Evolutionary conservation across 73 alveolate species (phyloP).

Genomic region (Tetrahymena thermophila): DNA sequence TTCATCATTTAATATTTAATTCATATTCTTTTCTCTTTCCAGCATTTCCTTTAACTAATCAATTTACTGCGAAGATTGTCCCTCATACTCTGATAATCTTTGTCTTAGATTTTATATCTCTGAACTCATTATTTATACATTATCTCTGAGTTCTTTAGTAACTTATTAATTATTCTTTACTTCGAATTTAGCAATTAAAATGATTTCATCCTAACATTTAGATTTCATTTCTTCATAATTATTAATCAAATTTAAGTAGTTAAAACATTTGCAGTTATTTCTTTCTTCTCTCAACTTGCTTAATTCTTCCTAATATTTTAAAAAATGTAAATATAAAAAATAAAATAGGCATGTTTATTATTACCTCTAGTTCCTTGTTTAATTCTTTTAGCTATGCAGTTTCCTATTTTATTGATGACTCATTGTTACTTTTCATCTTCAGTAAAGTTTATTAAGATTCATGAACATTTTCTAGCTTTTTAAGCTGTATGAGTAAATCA

Average conservation of each 20-base stretch:
- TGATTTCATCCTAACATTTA: neutral
- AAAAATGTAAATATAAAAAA: neutral
- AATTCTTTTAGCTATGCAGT: neutral
- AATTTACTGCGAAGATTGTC: neutral
- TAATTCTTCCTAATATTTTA: neutral
- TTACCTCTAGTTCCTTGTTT: neutral
- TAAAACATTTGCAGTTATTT: neutral
- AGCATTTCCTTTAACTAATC: neutral
- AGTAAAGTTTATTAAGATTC: neutral
- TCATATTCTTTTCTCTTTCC: neutral
- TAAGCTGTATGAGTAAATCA: neutral
- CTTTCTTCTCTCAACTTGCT: neutral
- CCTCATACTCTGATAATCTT: neutral
- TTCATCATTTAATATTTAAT: neutral
- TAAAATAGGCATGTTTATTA: neutral
- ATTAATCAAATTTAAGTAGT: neutral
- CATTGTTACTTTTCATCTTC: neutral
- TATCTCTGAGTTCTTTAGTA: neutral
- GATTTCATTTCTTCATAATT: neutral
- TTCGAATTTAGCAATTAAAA: neutral
- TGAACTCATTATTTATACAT: neutral
- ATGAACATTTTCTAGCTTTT: neutral
- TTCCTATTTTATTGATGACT: neutral
- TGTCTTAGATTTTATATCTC: neutral
- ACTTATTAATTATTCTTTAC: neutral